Evolutionary conservation across 1,139 yeast genomes (phyloP), one percentile per base, ranked within the genome.

Genomic region (Yamadazyma dushanensis): DNA sequence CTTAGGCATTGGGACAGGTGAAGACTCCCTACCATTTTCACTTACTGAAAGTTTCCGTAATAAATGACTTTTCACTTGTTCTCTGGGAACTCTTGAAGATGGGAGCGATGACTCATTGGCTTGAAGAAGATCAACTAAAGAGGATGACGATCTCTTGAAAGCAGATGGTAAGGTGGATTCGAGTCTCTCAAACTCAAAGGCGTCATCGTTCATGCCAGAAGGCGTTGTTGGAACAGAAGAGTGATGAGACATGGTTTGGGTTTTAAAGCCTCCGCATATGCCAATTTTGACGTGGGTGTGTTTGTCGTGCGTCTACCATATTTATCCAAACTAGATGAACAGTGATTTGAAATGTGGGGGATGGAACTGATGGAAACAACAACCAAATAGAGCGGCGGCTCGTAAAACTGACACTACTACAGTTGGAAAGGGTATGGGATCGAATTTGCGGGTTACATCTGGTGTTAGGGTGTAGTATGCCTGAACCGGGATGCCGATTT

Each of bases 1-100:
- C 30, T 62, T 64, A 0, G 80, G 80, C 28, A 73, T 56, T 2
- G 80, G 80, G n/a, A 75, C 57, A 7, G 80, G 80, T 10, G 73
- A 64, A 11, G 66, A 54, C 28, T 60, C 71, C 17, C 73, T 55
- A 13, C 70, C 72, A 39, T 60, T 49, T 38, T 65, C 70, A 10
- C 59, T 51, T 28, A 46, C 49, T 1, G 68, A 56, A 33, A 70
- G 57, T 41, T 56, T 64, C 23, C 53, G 50, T 31, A 63, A 52
- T 40, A 67, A 51, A 25, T 53, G 59, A 25, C 50, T 47, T 35
- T 50, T 45, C 33, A 43, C 37, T 13, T 36, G 30, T 28, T 43
- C 44, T 28, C 47, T 16, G 33, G 50, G 42, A 29, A 39, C 40
- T 55, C 41, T 29, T 8, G 53, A 35, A 25, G 35, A 17, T 3